A percentile compares a stretch with the other conserved stretches of the same genome.
Evolutionary conservation across 306 rosid species (phyloP).

Genomic region (Lathyrus sativus): DNA sequence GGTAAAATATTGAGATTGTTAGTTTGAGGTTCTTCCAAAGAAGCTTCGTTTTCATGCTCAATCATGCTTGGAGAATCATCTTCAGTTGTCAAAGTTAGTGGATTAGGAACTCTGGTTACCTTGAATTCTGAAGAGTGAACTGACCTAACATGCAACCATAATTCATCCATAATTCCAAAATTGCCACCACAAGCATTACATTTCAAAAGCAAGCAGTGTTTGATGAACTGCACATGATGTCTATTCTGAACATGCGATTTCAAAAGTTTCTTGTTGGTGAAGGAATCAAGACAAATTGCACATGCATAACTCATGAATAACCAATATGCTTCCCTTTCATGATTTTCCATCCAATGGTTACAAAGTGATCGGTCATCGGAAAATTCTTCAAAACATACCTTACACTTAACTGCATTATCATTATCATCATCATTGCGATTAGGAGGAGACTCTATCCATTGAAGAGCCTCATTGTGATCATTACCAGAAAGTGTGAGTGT

Average conservation of each 20-base stretch:
- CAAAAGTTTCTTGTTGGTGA: slow-evolving; percentile 68
- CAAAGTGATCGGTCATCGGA: slow-evolving; percentile 65
- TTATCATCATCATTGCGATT: slow-evolving; percentile 44
- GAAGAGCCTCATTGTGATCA: slow-evolving; percentile 47
- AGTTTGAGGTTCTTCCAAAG: slow-evolving; percentile 62
- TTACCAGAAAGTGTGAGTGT: slow-evolving; percentile 44
- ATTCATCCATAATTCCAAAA: slow-evolving; percentile 70
- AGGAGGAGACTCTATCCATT: slow-evolving; percentile 60
- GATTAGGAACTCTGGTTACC: slow-evolving; percentile 50
- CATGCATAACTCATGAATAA: slow-evolving; percentile 84
- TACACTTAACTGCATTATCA: slow-evolving; percentile 60
- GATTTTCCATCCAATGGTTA: slow-evolving; percentile 81
- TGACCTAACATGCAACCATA: slow-evolving; percentile 76
- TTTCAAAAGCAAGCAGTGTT: slow-evolving; percentile 84
- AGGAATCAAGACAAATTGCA: slow-evolving; percentile 82
- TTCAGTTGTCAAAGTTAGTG: slow-evolving; percentile 42
- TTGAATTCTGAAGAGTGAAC: slow-evolving; percentile 63
- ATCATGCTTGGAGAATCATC: slow-evolving; percentile 50
- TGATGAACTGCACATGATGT: slow-evolving; percentile 69
- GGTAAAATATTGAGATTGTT: slow-evolving; percentile 65
- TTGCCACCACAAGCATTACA: slow-evolving; percentile 86
- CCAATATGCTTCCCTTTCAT: slow-evolving; percentile 86
- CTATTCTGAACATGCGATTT: slow-evolving; percentile 82
- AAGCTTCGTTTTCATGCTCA: slow-evolving; percentile 50
- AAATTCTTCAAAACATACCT: slow-evolving; percentile 65